Percentiles rank a stretch among this genome's conserved stretches.
These are phyloP conservation scores for Kitagawia praeruptora DNA, from an alignment of 129 eudicot species.

Conservation along the genomic window DNA sequence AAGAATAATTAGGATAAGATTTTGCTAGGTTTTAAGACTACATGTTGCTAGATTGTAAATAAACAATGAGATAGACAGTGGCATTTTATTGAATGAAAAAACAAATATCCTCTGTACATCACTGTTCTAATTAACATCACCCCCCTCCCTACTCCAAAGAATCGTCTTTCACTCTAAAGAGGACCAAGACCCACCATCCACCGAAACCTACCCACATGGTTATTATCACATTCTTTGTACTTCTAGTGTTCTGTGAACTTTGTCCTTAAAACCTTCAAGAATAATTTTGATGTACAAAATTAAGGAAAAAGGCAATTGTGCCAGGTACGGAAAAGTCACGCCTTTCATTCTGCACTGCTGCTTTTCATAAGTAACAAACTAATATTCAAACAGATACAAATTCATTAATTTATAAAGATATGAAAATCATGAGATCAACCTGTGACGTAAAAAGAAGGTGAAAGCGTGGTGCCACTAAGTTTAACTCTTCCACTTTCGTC, in stretches of 20 bases:
- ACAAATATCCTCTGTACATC: not conserved
- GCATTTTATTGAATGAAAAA: not conserved
- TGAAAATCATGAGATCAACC: constrained; percentile 29
- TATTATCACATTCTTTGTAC: not conserved
- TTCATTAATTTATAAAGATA: not conserved
- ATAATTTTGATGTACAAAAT: not conserved
- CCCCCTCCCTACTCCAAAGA: not conserved
- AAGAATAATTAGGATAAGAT: not conserved
- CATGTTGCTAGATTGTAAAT: not conserved
- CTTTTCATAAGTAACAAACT: not conserved
- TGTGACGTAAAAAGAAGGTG: constrained; percentile 82
- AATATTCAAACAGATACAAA: not conserved
- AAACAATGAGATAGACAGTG: too few relatives aligned
- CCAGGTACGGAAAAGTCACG: not conserved
- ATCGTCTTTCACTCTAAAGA: not conserved
- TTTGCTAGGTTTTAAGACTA: not conserved
- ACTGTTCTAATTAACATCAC: not conserved
- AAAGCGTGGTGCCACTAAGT: constrained; percentile 49
- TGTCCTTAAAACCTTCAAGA: not conserved
- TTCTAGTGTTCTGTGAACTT: not conserved
- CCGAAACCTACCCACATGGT: not conserved
- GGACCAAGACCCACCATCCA: not conserved
- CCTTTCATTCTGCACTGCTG: not conserved
- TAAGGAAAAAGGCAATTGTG: not conserved
- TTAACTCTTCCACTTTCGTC: constrained; percentile 94